Base-by-base conservation (phyloP, 2,329 filamentous ascomycete genomes). In the Tolypocladium tropicale region DNA sequence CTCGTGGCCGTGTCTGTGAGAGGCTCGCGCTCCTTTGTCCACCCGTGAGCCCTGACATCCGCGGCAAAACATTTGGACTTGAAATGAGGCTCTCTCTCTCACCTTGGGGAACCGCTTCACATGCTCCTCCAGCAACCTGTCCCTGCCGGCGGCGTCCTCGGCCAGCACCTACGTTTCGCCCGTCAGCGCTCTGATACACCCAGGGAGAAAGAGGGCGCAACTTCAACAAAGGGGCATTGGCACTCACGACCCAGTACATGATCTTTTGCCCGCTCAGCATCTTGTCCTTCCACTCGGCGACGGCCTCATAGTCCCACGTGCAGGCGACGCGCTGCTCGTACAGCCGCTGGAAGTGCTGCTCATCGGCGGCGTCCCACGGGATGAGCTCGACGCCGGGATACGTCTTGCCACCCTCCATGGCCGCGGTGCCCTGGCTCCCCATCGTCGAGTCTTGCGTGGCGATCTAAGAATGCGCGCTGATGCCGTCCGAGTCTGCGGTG, bases 261-360 rank as follows among this genome's bases (percentile, higher is more conserved):
- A 67, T 62, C 61, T 70, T 75, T 1, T 63, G 63, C 4, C 72
- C 74, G 37, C 61, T 61, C 30, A 66, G 63, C 41, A 70, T 68
- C 52, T 63, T 66, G 21, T 65, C 61, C 54, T 63, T 66, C 70
- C 71, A 76, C 50, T 60, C 58, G 16, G 61, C 63, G 16, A 78
- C 70, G 32, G 68, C 60, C 4, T 75, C 67, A 14, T 61, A 55
- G 43, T 71, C 67, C 76, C 76, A 79, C 18, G 74, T 74, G 58
- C 76, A 79, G 4, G 72, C 71, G 14, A 76, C 61, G 16, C 76
- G 71, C 61, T 78, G 76, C 32, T 72, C 67, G 41, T 69, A 64
- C 62, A 78, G 63, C 39, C 76, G 67, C 55, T 71, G 58, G 36
- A 68, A 63, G 55, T 78, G 76, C n/a, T 64, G 63, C 10, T 67